Evolutionary conservation across 2,329 filamentous ascomycete genomes (phyloP).

Genomic region (Fusarium proliferatum): DNA sequence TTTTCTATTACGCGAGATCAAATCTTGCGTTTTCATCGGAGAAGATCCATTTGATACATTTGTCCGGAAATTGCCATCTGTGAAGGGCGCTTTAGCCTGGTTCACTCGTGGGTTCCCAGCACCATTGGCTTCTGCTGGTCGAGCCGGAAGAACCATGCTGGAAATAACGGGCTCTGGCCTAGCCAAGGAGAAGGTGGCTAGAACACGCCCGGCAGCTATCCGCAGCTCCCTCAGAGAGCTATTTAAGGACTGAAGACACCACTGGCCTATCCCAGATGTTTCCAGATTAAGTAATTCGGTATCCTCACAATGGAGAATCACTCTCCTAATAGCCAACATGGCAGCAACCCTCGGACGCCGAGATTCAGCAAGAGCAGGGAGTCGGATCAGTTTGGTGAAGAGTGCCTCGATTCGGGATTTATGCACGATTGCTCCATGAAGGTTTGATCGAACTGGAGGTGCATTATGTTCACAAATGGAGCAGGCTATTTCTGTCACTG

Average conservation of each 20-base stretch:
- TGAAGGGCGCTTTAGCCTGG: background rate
- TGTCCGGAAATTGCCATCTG: background rate
- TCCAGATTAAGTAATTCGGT: conserved; percentile 73
- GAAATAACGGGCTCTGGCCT: conserved; percentile 26
- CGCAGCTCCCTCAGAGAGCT: conserved; percentile 89
- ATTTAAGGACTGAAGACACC: conserved; percentile 82
- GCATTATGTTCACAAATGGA: conserved; percentile 42
- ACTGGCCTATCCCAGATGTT: conserved; percentile 76
- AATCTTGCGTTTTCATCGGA: conserved; percentile 36
- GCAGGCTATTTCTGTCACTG: conserved; percentile 28
- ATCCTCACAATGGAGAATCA: conserved; percentile 74
- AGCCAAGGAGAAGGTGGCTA: conserved; percentile 71
- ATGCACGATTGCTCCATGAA: conserved; percentile 13
- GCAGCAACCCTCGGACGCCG: conserved; percentile 74
- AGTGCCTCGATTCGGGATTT: conserved; percentile 56
- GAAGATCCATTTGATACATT: conserved; percentile 21
- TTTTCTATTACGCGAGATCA: conserved; percentile 64
- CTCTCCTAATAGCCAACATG: conserved; percentile 76
- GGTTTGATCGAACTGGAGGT: background rate
- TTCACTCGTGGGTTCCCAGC: conserved; percentile 11
- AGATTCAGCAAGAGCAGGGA: conserved; percentile 61
- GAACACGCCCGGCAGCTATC: conserved; percentile 77
- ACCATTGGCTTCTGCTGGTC: conserved; percentile 1
- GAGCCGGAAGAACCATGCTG: conserved; percentile 21
- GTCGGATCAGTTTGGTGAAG: conserved; percentile 60